Percentiles rank a stretch among this genome's conserved stretches.
Conservation (phyloP, 495 filamentous ascomycete genomes). For the Penicillium parvum region DNA sequence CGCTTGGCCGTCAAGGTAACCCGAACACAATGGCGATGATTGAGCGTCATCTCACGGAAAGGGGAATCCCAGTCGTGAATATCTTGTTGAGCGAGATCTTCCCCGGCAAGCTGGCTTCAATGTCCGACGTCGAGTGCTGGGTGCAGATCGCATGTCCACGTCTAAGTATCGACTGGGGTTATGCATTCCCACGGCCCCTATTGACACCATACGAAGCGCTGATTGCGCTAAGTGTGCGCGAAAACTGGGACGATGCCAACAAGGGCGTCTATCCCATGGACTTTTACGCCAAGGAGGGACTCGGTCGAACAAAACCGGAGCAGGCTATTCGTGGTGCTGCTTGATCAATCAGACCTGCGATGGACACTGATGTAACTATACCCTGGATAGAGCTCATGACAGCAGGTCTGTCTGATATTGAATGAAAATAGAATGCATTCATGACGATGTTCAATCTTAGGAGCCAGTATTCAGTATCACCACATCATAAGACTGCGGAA, state of each 20-base stretch:
- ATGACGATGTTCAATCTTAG: background rate
- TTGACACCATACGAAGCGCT: conserved; percentile 94
- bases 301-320: conserved; percentile 69
- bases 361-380: conserved; percentile 13
- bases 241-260: conserved; percentile 68
- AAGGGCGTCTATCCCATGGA: conserved; percentile 93
- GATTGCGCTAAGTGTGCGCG: conserved; percentile 70
- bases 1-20: conserved; percentile 91
- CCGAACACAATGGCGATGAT: conserved; percentile 86
- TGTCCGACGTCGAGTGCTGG: conserved; percentile 93
- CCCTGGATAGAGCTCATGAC: conserved; percentile 15
- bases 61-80: conserved; percentile 74
- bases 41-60: conserved; percentile 62
- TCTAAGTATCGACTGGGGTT: conserved; percentile 97
- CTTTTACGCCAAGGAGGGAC: conserved; percentile 88
- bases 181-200: conserved; percentile 84
- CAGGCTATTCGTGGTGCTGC: conserved; percentile 25
- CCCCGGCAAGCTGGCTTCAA: conserved; percentile 86
- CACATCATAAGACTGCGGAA: no score
- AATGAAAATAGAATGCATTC: background rate
- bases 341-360: conserved; percentile 1
- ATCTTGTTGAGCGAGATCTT: conserved; percentile 90
- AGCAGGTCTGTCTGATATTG: conserved; percentile 16
- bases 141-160: conserved; percentile 95
- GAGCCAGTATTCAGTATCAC: no score